phyloP scores from a whole-genome alignment of 2,329 filamentous ascomycete species.

The Pestalotiopsis sp. region DNA sequence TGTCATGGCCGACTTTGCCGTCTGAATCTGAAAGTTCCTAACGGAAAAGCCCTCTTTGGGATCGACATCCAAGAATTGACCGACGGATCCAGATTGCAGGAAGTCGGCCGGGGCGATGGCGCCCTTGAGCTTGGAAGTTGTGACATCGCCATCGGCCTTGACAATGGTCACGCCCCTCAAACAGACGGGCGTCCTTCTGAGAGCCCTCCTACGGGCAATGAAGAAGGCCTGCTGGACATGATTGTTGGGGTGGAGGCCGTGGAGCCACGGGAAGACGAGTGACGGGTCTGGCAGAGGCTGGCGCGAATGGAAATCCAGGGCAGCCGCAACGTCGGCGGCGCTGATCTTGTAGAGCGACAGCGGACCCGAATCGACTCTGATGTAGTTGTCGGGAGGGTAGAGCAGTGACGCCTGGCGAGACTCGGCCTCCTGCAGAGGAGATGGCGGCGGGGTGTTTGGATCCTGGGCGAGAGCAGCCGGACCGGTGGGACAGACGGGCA shows the following conservation, averaged over 20 bases:
- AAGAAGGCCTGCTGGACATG: constrained; percentile 91
- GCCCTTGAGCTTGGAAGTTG: constrained; percentile 77
- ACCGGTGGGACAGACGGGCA: constrained; percentile 86
- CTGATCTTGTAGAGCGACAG: constrained; percentile 74
- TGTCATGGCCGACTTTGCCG: constrained; percentile 81
- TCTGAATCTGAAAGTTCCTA: constrained; percentile 95
- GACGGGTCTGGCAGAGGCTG: constrained; percentile 84
- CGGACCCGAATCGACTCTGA: constrained; percentile 51
- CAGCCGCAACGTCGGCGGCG: constrained; percentile 68
- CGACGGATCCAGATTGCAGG: constrained; percentile 53
- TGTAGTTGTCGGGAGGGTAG: constrained; percentile 71
- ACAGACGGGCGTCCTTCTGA: constrained; percentile 73
- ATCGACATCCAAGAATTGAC: constrained; percentile 80
- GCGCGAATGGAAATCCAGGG: constrained; percentile 74
- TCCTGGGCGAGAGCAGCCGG: constrained; percentile 56
- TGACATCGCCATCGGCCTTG: constrained; percentile 84
- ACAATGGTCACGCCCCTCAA: constrained; percentile 83
- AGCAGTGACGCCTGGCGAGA: constrained; percentile 70
- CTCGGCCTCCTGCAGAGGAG: constrained; percentile 60
- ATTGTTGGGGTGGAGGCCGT: constrained; percentile 89
- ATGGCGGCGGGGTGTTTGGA: constrained; percentile 66
- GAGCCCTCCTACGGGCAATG: constrained; percentile 71
- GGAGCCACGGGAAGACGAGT: constrained; percentile 94
- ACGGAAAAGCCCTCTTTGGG: constrained; percentile 92
- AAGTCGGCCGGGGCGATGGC: constrained; percentile 84